Conservation (phyloP, 2,329 filamentous ascomycete genomes). For the Paraphaeosphaeria sporulosa region DNA sequence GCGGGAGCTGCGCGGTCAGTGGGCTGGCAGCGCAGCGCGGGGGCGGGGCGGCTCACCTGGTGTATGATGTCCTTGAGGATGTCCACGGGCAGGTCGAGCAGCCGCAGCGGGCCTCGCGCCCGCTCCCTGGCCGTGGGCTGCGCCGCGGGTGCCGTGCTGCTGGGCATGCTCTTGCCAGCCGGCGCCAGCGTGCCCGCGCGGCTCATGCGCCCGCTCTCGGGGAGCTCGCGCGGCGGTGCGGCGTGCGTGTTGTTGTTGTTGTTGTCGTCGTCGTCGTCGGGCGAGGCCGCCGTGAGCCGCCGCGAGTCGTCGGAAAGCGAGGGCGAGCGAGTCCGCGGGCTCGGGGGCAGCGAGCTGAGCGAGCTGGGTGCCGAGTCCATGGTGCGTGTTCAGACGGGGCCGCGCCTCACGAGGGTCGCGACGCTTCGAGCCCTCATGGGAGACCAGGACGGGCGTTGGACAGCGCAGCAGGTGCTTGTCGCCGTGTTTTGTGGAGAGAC, state of each 20-base stretch:
- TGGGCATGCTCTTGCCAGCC: constrained; percentile 13
- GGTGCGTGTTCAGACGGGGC: constrained; percentile 28
- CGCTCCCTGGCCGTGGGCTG: constrained; percentile 56
- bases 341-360: constrained; percentile 19
- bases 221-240: constrained; percentile 20
- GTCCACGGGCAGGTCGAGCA: constrained; percentile 80
- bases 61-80: constrained; percentile 80
- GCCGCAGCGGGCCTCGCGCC: constrained; percentile 63
- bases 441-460: constrained; percentile 24
- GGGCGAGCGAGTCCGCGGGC: constrained; percentile 30
- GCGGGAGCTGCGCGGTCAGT: constrained; percentile 66
- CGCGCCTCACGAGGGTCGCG: constrained; percentile 32
- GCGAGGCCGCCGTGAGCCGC: constrained; percentile 28
- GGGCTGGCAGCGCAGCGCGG: constrained; percentile 8
- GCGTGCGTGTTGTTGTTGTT: constrained; percentile 18
- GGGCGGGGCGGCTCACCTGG: constrained; percentile 62
- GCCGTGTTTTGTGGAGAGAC: constrained; percentile 29
- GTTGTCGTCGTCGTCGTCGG: constrained; percentile 24
- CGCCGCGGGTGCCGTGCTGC: constrained; percentile 50
- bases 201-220: constrained; percentile 23
- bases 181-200: constrained; percentile 16
- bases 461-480: constrained; percentile 25
- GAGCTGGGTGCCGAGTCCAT: constrained; percentile 37
- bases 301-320: constrained; percentile 32
- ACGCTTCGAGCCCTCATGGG: constrained; percentile 41